Evolutionary conservation across 768 basidiomycete genomes (phyloP), one percentile per base, ranked within the genome.

Genomic region (Rhizopogon roseolus): DNA sequence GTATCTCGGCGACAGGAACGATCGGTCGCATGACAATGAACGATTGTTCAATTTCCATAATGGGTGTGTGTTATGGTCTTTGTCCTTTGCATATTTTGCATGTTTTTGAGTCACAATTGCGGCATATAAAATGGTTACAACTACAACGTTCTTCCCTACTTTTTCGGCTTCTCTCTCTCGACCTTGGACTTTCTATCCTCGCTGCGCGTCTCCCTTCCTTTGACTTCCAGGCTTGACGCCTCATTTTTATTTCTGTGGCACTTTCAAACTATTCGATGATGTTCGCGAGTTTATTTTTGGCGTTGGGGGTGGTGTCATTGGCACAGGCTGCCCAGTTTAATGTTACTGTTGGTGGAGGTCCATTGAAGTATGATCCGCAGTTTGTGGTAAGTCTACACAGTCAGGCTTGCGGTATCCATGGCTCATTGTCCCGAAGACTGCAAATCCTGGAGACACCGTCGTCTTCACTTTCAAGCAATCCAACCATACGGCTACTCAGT

Each of bases 401-500:
- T 48, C 46, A 9, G 17, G 41, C 29, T 38, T 4, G 50, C 9
- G 1, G 19, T 50, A 5, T 14, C 9, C 2, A 27, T 25, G 22
- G 4, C 34, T 48, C 19, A 48, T 8, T 22, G 1, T 22, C 4
- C 17, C 36, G 14, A 38, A 82, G 81, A 76, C 62, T 54, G 82
- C 76, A 10, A 65, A 62, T 28, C 49, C 66, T 9, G 81, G 80
- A 27, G 82, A 85, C 57, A 61, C 62, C 5, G 68, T 84, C 28
- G 48, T 63, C 39, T 85, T 85, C 61, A 70, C 60, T 25, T 84
- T 85, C 71, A 58, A 72, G 58, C 77, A 79, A 65, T 77, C 80
- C 60, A 85, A 84, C 62, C 82, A 80, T 52, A 83, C 81, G 6
- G 80, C 73, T 17, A 82, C 81, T 1, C 82, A 83, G 56, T 82